phyloP scores from a whole-genome alignment of 257 asterid genomes.

The Oldenlandia corymbosa region DNA sequence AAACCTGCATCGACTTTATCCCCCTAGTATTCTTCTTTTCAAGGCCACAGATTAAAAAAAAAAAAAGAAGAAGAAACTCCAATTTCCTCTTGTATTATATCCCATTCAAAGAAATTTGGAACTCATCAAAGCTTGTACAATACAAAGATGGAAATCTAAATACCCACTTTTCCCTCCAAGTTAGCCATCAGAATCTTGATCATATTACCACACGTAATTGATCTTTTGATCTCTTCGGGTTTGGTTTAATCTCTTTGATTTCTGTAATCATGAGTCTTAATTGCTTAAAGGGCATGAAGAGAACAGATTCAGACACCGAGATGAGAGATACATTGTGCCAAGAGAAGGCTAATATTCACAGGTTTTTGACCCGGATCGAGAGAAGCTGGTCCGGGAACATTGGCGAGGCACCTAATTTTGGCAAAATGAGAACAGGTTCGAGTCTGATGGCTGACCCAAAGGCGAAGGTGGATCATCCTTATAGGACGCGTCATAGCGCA shows the following conservation, averaged over 20 bases:
- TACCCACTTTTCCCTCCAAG: background rate
- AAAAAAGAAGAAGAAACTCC: no score
- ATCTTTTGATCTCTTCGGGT: no score
- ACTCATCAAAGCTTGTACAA: no score
- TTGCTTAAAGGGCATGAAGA: slow-evolving; percentile 13
- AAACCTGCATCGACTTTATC: background rate
- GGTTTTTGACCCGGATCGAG: slow-evolving; percentile 3
- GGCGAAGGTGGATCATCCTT: background rate
- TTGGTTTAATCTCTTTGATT: no score
- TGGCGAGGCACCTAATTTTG: background rate
- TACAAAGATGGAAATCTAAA: no score
- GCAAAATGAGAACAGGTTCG: slow-evolving; percentile 4
- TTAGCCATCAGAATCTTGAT: background rate
- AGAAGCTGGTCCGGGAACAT: slow-evolving; percentile 36
- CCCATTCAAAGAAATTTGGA: no score
- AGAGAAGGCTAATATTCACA: background rate
- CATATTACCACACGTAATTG: background rate
- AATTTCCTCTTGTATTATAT: no score
- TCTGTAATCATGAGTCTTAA: slow-evolving; percentile 12
- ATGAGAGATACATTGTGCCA: background rate
- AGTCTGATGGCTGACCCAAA: slow-evolving; percentile 1
- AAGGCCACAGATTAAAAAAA: no score
- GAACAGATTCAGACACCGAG: slow-evolving; percentile 8
- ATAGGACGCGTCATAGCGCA: slow-evolving; percentile 17
- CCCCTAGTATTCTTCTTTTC: background rate